phyloP scores from a whole-genome alignment of 2,329 filamentous ascomycete genomes.

The Trichoderma lentiforme region DNA sequence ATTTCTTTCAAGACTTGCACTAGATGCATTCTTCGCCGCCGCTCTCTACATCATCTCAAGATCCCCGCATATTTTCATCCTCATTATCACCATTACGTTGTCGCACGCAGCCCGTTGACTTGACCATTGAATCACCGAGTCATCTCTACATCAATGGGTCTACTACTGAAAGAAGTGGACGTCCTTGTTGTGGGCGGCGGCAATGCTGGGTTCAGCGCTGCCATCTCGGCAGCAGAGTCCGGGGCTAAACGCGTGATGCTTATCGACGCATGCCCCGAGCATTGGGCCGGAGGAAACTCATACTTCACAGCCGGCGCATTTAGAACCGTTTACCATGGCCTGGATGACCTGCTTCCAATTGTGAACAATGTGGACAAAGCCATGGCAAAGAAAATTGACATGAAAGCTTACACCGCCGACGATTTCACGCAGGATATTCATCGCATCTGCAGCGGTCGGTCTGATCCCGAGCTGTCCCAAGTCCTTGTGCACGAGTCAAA shows the following conservation, averaged over 20 bases:
- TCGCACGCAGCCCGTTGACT: neutral
- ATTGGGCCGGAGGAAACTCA: neutral
- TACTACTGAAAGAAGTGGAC: neutral
- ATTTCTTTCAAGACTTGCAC: too few species aligned
- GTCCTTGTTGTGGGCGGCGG: neutral
- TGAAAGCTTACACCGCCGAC: neutral
- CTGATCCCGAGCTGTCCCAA: neutral
- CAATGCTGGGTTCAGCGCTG: neutral
- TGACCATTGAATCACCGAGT: neutral
- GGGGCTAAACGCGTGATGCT: neutral
- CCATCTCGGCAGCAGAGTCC: neutral
- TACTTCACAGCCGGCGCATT: neutral
- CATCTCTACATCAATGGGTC: neutral
- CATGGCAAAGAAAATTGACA: neutral
- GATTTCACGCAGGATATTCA: neutral
- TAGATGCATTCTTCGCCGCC: too few species aligned
- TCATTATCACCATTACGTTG: neutral
- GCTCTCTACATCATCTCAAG: too few species aligned
- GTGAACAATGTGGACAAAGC: neutral
- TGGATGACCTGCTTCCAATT: neutral
- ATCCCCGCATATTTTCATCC: too few species aligned
- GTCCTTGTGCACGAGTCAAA: neutral
- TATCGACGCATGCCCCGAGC: neutral
- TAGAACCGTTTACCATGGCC: neutral
- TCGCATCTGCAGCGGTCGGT: neutral